Percentiles rank a stretch among this genome's conserved stretches.
These are phyloP conservation scores for Fraxinus greggii DNA, from an alignment of 305 asterid species.

Conservation along the genomic window DNA sequence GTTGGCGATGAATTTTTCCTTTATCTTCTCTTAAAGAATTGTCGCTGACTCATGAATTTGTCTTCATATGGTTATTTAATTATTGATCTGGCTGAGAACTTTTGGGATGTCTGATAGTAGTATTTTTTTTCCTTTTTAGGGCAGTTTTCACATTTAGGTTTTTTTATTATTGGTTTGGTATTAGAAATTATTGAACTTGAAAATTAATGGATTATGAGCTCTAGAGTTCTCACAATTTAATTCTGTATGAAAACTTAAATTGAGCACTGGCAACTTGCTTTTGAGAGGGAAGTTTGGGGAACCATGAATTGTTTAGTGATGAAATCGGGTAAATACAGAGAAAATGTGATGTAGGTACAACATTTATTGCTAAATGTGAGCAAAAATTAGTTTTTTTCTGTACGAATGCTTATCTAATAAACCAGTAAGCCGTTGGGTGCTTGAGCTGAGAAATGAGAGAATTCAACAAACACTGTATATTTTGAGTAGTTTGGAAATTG, in stretches of 20 bases:
- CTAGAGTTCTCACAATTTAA: neutral
- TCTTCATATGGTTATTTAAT: slow-evolving; percentile 6
- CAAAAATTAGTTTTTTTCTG: neutral
- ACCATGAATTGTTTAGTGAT: neutral
- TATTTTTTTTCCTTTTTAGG: neutral
- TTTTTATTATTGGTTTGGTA: neutral
- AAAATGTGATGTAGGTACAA: neutral
- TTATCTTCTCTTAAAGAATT: neutral
- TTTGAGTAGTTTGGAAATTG: neutral
- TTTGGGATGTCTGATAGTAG: neutral
- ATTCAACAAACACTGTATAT: neutral
- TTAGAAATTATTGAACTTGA: neutral
- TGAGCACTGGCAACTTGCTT: neutral
- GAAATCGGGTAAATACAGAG: neutral
- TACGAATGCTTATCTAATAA: neutral
- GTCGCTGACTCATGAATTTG: slow-evolving; percentile 4
- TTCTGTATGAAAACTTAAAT: slow-evolving; percentile 3
- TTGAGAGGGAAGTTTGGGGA: neutral
- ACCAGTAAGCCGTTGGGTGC: neutral
- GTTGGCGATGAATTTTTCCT: neutral
- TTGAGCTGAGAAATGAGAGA: neutral
- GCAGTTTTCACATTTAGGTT: neutral
- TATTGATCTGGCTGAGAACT: neutral
- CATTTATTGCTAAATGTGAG: neutral
- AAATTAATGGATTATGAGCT: slow-evolving; percentile 12